Evolutionary conservation across 139 green algal genomes (phyloP), one percentile per base, ranked within the genome.

Genomic region (Astrephomene gubernaculifera): DNA sequence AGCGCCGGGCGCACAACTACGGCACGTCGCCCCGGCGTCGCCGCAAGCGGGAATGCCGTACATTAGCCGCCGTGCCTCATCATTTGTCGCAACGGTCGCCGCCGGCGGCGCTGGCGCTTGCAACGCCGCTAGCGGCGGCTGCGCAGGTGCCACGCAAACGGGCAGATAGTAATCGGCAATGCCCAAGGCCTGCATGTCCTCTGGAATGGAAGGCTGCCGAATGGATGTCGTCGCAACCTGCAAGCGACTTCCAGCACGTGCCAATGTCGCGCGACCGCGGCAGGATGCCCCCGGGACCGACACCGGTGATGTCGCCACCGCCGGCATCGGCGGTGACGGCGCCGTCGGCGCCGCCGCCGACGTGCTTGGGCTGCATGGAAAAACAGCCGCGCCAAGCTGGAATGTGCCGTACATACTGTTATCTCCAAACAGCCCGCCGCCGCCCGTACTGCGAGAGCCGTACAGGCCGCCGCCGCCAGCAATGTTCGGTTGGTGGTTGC

Each of bases 161-260:
- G n/a, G n/a, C n/a, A n/a, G n/a, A n/a, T n/a, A n/a, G n/a, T 33
- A 35, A 21, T 53, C 7, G 12, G n/a, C 9, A 2, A 35, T 52
- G 22, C 29, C 72, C 33, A 38, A 27, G 14, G 52, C 57, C 41
- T 82, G 75, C 27, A 24, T 71, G 41, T 82, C 38, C 41, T 82
- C 75, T 25, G 75, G 75, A 31, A 82, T 82, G 25, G 75, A 73
- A 0, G 61, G 76, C 41, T 83, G 61, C 0, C 41, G 45, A 19
- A 9, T 44, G 29, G 61, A n/a, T 17, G 61, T 49, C 6, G 60
- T 74, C 14, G 41, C 61, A n/a, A 83, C 33, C 6, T 73, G 60
- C 61, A 83, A 43, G 7, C 76, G 76, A 43, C 75, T 82, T 29
- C 54, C 75, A 21, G 17, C 60, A 27, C 60, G 75, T 2, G 21